Base-by-base conservation (phyloP, 106 monocot species). In the Dendrobium huoshanense region DNA sequence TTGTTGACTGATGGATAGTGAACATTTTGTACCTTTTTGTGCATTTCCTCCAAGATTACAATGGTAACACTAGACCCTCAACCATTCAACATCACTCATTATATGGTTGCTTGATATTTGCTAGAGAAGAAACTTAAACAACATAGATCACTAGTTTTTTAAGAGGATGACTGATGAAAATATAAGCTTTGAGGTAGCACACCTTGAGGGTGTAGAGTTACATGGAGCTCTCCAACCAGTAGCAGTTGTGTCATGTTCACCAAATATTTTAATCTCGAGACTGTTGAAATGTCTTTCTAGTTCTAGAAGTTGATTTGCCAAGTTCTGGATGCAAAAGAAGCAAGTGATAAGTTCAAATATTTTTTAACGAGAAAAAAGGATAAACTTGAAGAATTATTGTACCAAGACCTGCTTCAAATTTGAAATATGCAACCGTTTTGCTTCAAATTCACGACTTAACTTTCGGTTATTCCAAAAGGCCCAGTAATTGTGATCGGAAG, bases 211-310 rank as follows among this genome's bases (percentile, higher is more conserved):
- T 55, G 84, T 42, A 45, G 65, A 72, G 51, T 67, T 80, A 77
- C 61, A 79, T 24, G 85, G 79, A 80, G 82, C 82, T 82, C 86
- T 81, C 67, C 81, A 75, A 58, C 85, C 83, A 81, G 80, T 77
- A 83, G 65, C 25, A 85, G 44, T 79, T 87, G 82, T 82, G 65
- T 84, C 80, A 79, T 42, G 80, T 83, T 88, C 99, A 80, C 93
- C 90, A 88, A 90, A 95, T 80, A 68, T 91, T 45, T 90, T 95
- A 40, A 99, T 91, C 83, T 99, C 99, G 41, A 99, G 81, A 59
- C 73, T 82, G 80, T 95, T 89, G 82, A 99, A 99, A 85, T 95
- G 91, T 29, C 88, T 92, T 85, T 99, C 95, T 9, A 99, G 82
- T 86, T 95, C 93, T 41, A 95, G 79, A 75, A 99, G 87, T 67